Base-by-base conservation (phyloP, 768 basidiomycete genomes). In the Lactarius vividus region DNA sequence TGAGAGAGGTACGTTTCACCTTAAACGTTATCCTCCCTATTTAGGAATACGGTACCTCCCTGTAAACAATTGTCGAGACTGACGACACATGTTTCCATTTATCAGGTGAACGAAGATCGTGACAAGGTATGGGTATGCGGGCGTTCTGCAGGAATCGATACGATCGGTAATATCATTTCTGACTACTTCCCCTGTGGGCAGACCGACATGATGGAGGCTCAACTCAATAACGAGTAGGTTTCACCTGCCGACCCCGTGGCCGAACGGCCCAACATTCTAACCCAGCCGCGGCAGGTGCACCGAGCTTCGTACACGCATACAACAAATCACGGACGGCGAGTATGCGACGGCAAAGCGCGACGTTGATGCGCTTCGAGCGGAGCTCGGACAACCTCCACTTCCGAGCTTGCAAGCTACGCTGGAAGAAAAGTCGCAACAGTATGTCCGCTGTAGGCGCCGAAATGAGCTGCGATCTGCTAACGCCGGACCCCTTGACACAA, bases 101-200 rank as follows among this genome's bases (percentile, higher is more conserved):
- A 53, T 46, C 71, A 92, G 88, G 82, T 92, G 23, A 92, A 92
- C 72, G 88, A 89, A 73, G 91, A 93, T 75, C 83, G 90, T 16
- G 91, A 92, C 78, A 89, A 89, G 81, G 84, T 80, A 65, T 53
- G 69, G 81, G 83, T 80, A 63, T 53, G 68, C 64, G 46, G 40
- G 26, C 23, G 33, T 40, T 26, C 4, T 16, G 39, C 28, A 2
- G 29, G 37, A 18, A 9, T 26, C 28, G 23, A 26, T 26, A 23
- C 49, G 11, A 52, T 53, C 57, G 44, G n/a, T 37, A 29, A 62
- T 65, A 39, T 46, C 29, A 42, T 52, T 54, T 20, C 64, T 68
- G 37, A 63, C 26, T 37, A 3, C n/a, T 49, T 56, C 23, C 49
- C 44, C 54, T 44, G 35, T 8, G 35, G 28, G n/a, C 69, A 81